Percentiles rank a stretch among this genome's conserved stretches.
These are phyloP conservation scores for Podospora didyma DNA, from an alignment of 495 filamentous ascomycete genomes.

Conservation along the genomic window DNA sequence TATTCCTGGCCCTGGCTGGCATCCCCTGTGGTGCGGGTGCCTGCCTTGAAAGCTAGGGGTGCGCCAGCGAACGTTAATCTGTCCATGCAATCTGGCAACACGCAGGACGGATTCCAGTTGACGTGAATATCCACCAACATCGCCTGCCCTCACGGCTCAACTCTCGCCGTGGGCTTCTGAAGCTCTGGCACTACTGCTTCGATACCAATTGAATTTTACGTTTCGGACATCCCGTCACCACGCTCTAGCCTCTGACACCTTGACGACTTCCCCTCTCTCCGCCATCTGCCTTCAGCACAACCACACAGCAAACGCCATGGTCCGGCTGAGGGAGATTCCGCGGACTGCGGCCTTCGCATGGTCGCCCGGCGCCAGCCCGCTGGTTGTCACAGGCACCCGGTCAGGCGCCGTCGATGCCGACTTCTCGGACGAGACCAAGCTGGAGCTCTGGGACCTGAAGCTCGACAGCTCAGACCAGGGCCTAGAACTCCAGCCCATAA, in stretches of 20 bases:
- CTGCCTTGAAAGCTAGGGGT: constrained; percentile 11
- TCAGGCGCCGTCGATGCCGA: constrained; percentile 94
- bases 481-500: constrained; percentile 79
- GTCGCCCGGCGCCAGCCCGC: constrained; percentile 73
- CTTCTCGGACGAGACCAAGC: constrained; percentile 93
- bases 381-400: constrained; percentile 91
- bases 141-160: constrained; percentile 15
- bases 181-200: constrained; percentile 4
- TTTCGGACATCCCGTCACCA: background rate
- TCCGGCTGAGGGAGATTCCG: constrained; percentile 89
- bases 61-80: constrained; percentile 2
- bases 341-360: constrained; percentile 96
- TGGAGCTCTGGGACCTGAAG: constrained; percentile 93
- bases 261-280: background rate
- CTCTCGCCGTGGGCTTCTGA: constrained; percentile 18
- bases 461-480: constrained; percentile 69
- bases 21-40: constrained; percentile 16
- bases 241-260: background rate
- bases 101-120: constrained; percentile 14
- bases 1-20: constrained; percentile 2
- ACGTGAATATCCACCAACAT: constrained; percentile 13
- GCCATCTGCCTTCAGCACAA: constrained; percentile 4
- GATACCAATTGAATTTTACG: constrained; percentile 15
- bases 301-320: constrained; percentile 59
- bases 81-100: constrained; percentile 33